Percentiles rank a stretch among this genome's conserved stretches.
Conservation (phyloP, 2,329 filamentous ascomycete genomes). For the Colletotrichum sp. region DNA sequence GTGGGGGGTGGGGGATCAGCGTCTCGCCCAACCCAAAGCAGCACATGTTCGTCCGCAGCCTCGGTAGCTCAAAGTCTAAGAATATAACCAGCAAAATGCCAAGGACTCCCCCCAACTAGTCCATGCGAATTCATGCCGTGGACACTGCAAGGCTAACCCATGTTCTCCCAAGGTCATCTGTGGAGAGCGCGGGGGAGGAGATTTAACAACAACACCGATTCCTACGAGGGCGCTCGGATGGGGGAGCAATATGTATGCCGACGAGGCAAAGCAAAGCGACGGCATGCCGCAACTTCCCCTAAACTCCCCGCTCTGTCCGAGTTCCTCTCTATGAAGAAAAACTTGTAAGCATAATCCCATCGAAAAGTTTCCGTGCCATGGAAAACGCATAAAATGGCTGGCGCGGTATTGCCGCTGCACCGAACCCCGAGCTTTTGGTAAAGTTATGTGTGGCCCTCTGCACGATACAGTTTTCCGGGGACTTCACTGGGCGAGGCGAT, state of each 20-base stretch:
- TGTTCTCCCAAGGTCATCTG: not conserved
- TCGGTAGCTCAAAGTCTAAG: not conserved
- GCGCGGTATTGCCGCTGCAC: not conserved
- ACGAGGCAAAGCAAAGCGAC: not conserved
- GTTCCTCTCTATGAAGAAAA: not conserved
- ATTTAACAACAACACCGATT: not conserved
- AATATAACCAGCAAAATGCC: not conserved
- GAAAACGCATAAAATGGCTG: not conserved
- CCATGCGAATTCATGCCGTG: not conserved
- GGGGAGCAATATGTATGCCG: not conserved
- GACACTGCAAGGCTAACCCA: not conserved
- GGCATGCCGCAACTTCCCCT: not conserved
- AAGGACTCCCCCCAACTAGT: not conserved
- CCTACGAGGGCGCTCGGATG: not conserved
- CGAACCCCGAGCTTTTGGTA: not conserved
- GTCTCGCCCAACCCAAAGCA: not conserved
- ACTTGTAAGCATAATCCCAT: not conserved
- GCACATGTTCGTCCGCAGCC: conserved; percentile 4
- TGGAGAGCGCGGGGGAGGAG: not conserved
- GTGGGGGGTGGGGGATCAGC: not conserved
- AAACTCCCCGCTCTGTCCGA: not conserved
- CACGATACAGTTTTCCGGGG: not conserved
- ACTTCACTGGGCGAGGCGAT: not conserved
- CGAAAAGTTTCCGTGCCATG: not conserved
- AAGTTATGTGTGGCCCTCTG: not conserved